Conservation (phyloP, 805 yeast genomes). For the Kuraishia piskuri region DNA sequence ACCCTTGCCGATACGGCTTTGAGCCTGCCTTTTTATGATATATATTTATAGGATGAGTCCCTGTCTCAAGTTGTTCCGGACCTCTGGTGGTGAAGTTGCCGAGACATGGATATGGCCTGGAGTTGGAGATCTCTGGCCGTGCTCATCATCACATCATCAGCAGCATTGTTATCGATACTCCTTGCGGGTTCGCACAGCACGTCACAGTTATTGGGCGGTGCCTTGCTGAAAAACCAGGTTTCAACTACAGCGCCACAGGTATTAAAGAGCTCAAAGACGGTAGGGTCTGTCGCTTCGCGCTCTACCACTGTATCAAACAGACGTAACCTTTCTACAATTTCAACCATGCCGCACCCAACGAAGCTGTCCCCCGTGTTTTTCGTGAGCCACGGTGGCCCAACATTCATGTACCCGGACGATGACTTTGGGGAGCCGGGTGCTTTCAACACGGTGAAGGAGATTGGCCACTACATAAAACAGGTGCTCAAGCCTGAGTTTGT, state of each 20-base stretch:
- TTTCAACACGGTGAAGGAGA: constrained; percentile 34
- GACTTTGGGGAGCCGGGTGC: constrained; percentile 50
- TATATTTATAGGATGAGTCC: too few species aligned
- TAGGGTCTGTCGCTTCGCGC: not conserved
- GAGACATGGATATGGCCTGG: not conserved
- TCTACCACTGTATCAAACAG: not conserved
- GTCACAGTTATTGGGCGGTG: not conserved
- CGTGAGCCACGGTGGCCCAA: constrained; percentile 81
- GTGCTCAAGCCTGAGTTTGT: constrained; percentile 55
- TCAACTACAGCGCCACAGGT: not conserved
- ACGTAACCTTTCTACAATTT: not conserved
- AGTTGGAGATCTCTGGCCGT: not conserved
- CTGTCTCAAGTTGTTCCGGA: not conserved
- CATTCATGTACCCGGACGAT: constrained; percentile 52
- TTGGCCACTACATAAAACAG: constrained; percentile 45
- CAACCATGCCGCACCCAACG: not conserved
- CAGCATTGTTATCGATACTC: not conserved
- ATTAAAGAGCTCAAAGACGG: not conserved
- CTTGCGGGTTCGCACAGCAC: not conserved
- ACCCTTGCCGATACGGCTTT: too few species aligned
- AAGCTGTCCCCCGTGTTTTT: constrained; percentile 46
- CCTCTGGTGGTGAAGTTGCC: not conserved
- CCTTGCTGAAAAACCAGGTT: not conserved
- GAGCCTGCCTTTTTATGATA: too few species aligned
- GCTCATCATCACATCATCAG: not conserved